Conservation (phyloP, 306 rosid species). For the Sechiopsis laciniata region DNA sequence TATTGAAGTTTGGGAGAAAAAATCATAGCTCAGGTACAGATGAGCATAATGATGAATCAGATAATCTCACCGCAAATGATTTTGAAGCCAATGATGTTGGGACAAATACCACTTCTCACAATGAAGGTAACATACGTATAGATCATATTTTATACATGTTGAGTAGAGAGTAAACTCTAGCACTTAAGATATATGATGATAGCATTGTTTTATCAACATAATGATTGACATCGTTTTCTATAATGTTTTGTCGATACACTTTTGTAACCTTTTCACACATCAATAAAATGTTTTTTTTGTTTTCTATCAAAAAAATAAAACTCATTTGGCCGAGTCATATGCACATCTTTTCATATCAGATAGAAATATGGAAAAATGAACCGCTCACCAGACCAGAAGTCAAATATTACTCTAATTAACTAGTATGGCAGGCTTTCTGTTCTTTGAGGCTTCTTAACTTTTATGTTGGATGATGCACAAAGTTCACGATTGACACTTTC, state of each 20-base stretch:
- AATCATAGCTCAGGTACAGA: constrained; percentile 55
- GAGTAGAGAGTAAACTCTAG: not conserved
- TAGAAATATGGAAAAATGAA: not conserved
- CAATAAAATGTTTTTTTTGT: no score
- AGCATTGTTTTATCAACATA: not conserved
- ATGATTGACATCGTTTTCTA: constrained; percentile 6
- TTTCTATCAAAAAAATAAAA: not conserved
- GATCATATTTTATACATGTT: not conserved
- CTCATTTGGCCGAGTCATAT: not conserved
- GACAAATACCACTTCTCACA: constrained; percentile 33
- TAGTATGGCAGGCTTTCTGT: not conserved
- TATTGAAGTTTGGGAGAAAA: constrained; percentile 83
- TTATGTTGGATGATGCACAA: not conserved
- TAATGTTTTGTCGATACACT: not conserved
- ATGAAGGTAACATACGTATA: constrained; percentile 56
- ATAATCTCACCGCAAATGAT: constrained; percentile 43
- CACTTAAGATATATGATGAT: not conserved
- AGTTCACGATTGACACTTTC: not conserved
- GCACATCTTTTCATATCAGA: constrained; percentile 1
- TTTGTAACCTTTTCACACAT: no score
- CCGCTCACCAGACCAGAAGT: not conserved
- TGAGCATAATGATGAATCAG: constrained; percentile 50
- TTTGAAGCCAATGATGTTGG: constrained; percentile 61
- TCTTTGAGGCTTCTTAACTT: not conserved
- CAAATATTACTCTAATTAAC: not conserved